Conservation (phyloP, 2,329 filamentous ascomycete genomes). For the Penicillium frequentans region DNA sequence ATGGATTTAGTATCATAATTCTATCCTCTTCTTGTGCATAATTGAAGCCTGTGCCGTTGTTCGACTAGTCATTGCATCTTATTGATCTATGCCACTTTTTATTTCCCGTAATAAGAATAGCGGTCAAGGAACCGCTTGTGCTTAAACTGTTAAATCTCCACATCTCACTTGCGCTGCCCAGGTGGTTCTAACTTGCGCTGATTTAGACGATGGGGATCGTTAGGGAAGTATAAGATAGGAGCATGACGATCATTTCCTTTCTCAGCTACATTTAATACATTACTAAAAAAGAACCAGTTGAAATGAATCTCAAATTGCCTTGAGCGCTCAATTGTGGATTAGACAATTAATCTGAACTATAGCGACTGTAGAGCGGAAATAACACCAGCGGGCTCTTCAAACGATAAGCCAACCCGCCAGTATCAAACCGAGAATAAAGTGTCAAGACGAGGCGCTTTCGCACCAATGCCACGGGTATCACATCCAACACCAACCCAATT, state of each 20-base stretch:
- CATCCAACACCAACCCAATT: slow-evolving; percentile 20
- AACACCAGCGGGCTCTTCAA: slow-evolving; percentile 4
- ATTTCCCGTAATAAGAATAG: not conserved
- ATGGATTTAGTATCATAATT: slow-evolving; percentile 19
- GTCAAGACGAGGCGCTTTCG: slow-evolving; percentile 8
- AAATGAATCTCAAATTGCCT: not conserved
- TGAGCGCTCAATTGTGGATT: slow-evolving; percentile 18
- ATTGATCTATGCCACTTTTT: not conserved
- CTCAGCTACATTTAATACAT: not conserved
- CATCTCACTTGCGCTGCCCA: too few species aligned
- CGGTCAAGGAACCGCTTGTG: not conserved
- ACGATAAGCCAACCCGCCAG: slow-evolving; percentile 1
- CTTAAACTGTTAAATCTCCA: too few species aligned
- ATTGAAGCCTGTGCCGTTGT: not conserved
- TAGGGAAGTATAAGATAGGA: too few species aligned
- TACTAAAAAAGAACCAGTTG: not conserved
- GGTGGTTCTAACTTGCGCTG: too few species aligned
- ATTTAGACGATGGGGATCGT: too few species aligned
- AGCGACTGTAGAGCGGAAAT: slow-evolving; percentile 19
- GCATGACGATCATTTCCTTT: too few species aligned
- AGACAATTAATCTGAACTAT: slow-evolving; percentile 23
- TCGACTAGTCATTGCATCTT: not conserved
- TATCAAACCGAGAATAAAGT: slow-evolving; percentile 8
- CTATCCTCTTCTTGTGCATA: slow-evolving; percentile 1
- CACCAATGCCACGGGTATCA: slow-evolving; percentile 26